phyloP scores from a whole-genome alignment of 2,329 filamentous ascomycete species.

The Periconia macrospinosa region DNA sequence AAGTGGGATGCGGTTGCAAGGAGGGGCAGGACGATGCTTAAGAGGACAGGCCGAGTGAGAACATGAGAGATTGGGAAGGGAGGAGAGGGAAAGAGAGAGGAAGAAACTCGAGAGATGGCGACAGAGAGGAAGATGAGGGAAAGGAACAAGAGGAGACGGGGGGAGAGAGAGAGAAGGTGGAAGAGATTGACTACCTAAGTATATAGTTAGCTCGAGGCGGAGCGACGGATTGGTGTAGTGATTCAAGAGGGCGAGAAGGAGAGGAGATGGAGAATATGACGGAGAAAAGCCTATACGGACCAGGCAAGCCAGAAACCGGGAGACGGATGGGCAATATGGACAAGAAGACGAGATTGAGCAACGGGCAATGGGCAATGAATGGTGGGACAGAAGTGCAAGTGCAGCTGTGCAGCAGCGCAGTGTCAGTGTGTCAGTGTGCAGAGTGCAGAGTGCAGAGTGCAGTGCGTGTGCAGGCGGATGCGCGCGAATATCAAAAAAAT shows the following conservation, averaged over 20 bases:
- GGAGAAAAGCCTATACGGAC: no score
- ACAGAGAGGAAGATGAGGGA: neutral
- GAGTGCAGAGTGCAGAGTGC: neutral
- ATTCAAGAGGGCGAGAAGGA: neutral
- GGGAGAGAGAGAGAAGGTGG: neutral
- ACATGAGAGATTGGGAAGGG: no score
- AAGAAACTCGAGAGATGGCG: no score
- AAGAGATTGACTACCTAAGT: neutral
- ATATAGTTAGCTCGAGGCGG: neutral
- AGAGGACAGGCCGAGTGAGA: no score
- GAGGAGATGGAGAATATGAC: no score
- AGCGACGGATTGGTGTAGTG: neutral
- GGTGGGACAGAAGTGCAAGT: neutral
- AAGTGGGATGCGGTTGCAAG: neutral
- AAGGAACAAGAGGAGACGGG: neutral
- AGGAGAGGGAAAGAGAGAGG: no score
- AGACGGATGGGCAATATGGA: neutral
- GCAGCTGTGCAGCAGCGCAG: no score
- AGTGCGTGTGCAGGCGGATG: neutral
- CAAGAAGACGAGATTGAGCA: neutral
- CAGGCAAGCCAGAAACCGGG: neutral
- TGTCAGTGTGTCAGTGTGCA: neutral
- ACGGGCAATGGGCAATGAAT: neutral
- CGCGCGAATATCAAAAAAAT: neutral
- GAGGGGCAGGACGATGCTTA: neutral